Evolutionary conservation across 106 monocot species (phyloP), one percentile per base, ranked within the genome.

Genomic region (Acorus gramineus): DNA sequence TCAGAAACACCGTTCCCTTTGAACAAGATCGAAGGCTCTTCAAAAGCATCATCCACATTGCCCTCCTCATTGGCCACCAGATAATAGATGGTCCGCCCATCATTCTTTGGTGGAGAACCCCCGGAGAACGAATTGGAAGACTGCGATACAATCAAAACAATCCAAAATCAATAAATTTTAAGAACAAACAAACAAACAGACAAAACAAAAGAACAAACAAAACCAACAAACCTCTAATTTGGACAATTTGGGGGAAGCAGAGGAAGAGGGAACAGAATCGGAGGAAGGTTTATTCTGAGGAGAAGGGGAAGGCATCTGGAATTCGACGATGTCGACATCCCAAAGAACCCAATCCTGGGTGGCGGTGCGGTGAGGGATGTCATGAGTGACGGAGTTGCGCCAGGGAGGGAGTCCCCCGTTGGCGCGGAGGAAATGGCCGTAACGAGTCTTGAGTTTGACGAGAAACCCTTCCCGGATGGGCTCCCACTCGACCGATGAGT

Each of bases 401-500:
- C 90, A 95, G 2, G 95, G 95, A 6, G 90, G 89, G 4, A 85
- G 48, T 3, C 95, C 89, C 3, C 85, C 81, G 54, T 93, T 93
- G 49, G 83, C 89, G 46, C 93, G 74, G 49, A 93, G 72, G 74
- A 51, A 89, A 44, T 82, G 66, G 28, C 89, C 84, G 65, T 77
- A 81, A 53, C 76, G 57, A 13, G 89, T 81, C 73, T 77, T 81
- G 49, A 85, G 77, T 56, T 65, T 66, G 49, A 81, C 71, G 65
- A 70, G 74, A 60, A 78, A 66, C 0, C 86, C 90, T 7, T 95
- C 95, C 8, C 87, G 66, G 42, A 87, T 52, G 5, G 95, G 90
- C 65, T 90, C 87, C 95, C 95, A 96, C 67, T 96, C 95, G n/a
- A 96, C 60, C 10, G 95, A 90, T 8, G 95, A 87, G 55, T 87